phyloP scores from a whole-genome alignment of 371 early-diverging fungal species.

The Choanephora cucurbitarum region DNA sequence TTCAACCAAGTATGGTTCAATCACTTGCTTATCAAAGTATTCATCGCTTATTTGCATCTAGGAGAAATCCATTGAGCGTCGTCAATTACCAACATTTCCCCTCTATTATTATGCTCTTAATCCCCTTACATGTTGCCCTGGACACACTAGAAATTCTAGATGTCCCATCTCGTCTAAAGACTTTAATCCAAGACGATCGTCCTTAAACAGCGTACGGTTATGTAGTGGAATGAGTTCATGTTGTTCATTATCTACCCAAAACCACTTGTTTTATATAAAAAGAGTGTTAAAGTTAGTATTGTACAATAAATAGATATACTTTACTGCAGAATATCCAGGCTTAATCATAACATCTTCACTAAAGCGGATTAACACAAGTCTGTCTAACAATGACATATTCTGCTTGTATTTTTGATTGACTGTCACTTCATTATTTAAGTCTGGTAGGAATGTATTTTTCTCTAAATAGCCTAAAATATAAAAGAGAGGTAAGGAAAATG shows the following conservation, averaged over 20 bases:
- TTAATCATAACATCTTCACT: constrained; percentile 76
- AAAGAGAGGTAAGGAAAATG: no score
- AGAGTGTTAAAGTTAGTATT: no score
- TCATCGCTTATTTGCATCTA: constrained; percentile 65
- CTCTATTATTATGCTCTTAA: not conserved
- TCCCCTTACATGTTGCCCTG: constrained; percentile 72
- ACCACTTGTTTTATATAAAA: constrained; percentile 77
- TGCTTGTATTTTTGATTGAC: constrained; percentile 57
- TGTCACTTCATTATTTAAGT: constrained; percentile 81
- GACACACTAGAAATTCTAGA: constrained; percentile 62
- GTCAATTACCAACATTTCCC: constrained; percentile 12
- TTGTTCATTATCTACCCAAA: constrained; percentile 63
- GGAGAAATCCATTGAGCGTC: constrained; percentile 10
- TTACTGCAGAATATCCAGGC: constrained; percentile 76
- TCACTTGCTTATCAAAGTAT: constrained; percentile 49
- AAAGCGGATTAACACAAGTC: constrained; percentile 80
- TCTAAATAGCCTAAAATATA: constrained; percentile 71
- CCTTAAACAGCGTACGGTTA: constrained; percentile 60
- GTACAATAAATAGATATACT: constrained; percentile 3
- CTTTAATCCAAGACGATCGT: constrained; percentile 76
- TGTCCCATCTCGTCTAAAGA: constrained; percentile 54
- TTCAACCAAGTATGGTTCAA: constrained; percentile 52
- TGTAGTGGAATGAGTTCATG: constrained; percentile 55
- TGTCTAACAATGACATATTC: constrained; percentile 62
- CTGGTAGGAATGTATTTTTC: constrained; percentile 80